Conservation (phyloP, 257 asterid species). For the Perilla frutescens region DNA sequence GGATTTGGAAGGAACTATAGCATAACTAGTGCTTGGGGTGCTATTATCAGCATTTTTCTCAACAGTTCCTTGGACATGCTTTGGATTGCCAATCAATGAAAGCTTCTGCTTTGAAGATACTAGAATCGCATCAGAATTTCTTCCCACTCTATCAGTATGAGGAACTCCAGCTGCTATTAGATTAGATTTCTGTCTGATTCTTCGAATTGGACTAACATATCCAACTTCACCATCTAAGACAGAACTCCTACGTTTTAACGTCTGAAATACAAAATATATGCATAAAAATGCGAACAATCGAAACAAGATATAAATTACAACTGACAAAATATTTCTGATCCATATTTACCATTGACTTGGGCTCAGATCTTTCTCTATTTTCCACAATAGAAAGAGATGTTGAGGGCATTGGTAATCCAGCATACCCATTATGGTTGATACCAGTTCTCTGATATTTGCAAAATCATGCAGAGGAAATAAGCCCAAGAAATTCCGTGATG, state of each 20-base stretch:
- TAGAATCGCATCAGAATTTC: conserved; percentile 42
- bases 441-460: conserved; percentile 53
- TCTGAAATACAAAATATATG: conserved; percentile 45
- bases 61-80: conserved; percentile 30
- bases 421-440: conserved; percentile 37
- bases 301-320: conserved; percentile 10
- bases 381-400: conserved; percentile 44
- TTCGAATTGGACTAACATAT: conserved; percentile 68
- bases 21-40: conserved; percentile 53
- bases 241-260: conserved; percentile 68
- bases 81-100: conserved; percentile 33
- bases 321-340: conserved; percentile 15
- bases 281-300: conserved; percentile 1
- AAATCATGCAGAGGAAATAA: conserved; percentile 9
- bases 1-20: conserved; percentile 53
- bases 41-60: conserved; percentile 35
- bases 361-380: conserved; percentile 41
- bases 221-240: conserved; percentile 68
- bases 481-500: conserved; percentile 29
- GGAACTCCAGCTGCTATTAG: conserved; percentile 45
- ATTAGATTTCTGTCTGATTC: conserved; percentile 69
- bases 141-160: conserved; percentile 38
- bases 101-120: conserved; percentile 42
- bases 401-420: conserved; percentile 44
- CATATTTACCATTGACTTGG: conserved; percentile 51